Base-by-base conservation (phyloP, 2,329 filamentous ascomycete genomes). In the Fusarium sp. region DNA sequence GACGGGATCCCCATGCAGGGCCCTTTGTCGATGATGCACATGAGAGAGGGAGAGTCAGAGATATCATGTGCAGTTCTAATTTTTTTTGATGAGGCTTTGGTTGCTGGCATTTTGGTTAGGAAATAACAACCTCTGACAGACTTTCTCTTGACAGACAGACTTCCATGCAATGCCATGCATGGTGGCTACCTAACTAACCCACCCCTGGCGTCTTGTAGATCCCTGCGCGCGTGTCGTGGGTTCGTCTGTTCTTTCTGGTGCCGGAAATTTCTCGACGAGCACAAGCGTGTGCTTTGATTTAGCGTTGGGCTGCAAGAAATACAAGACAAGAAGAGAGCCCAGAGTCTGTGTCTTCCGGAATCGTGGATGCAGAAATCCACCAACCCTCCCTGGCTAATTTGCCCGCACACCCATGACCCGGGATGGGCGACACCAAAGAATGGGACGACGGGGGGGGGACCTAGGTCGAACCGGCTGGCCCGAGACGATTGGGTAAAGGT, bases 341-440 rank as follows among this genome's bases (percentile, higher is more conserved):
- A 42, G 29, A 37, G 59, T 47, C 67, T 63, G 62, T 60, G 37
- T 63, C 34, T 57, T 38, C 38, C 35, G 65, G 31, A 62, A 24
- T 54, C 60, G 37, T 62, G 59, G 47, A 42, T 40, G 47, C 10
- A 31, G 10, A 35, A 60, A 73, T 42, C 69, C 69, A 73, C 69
- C 50, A 52, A 29, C 40, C 42, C 60, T 67, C 72, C 72, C 72
- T 75, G 69, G 70, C 62, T 70, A 73, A 74, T 70, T 75, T 70
- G 69, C 34, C 64, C 38, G 63, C 59, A 71, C 67, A 56, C 60
- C 57, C 64, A 57, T 72, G 47, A 59, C 56, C 72, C 72, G 62
- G 71, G 68, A 72, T 70, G 72, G 68, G 68, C 68, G 67, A 31
- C 29, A 74, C 52, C 40, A 27, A 52, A 47, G 63, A 52, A 68